phyloP scores from a whole-genome alignment of 768 basidiomycete genomes.

The Russula olivacea region DNA sequence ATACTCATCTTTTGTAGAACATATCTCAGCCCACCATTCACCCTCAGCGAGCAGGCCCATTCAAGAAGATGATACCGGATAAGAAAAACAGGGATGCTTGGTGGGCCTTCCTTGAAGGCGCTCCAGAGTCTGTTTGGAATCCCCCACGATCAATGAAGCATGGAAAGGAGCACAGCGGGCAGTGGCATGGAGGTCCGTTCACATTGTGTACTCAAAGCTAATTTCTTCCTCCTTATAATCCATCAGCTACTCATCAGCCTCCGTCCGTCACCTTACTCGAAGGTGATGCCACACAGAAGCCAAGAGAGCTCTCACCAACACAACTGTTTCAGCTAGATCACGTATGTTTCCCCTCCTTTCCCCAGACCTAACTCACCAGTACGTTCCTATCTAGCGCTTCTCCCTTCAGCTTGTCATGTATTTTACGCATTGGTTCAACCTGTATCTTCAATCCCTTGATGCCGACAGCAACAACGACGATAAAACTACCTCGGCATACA shows the following conservation, averaged over 20 bases:
- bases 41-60: slow-evolving; percentile 34
- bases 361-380: slow-evolving; percentile 16
- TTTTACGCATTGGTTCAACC: slow-evolving; percentile 74
- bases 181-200: slow-evolving; percentile 1
- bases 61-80: slow-evolving; percentile 50
- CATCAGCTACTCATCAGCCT: slow-evolving; percentile 5
- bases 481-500: slow-evolving; percentile 29
- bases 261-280: neutral
- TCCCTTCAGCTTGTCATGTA: slow-evolving; percentile 78
- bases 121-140: slow-evolving; percentile 64
- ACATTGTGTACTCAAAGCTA: slow-evolving; percentile 15
- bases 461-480: slow-evolving; percentile 21
- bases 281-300: neutral
- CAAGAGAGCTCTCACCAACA: slow-evolving; percentile 49
- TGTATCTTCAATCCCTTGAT: slow-evolving; percentile 41
- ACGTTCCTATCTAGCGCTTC: slow-evolving; percentile 43
- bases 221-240: neutral
- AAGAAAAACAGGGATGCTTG: slow-evolving; percentile 67
- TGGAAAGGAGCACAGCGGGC: slow-evolving; percentile 24
- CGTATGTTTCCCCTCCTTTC: slow-evolving; percentile 38
- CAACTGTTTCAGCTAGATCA: slow-evolving; percentile 60
- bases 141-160: slow-evolving; percentile 39
- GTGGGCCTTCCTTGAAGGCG: slow-evolving; percentile 74
- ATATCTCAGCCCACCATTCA: slow-evolving; percentile 53
- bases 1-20: slow-evolving; percentile 43